Conservation (phyloP, 345 rosid genomes). For the Citrus inodora region DNA sequence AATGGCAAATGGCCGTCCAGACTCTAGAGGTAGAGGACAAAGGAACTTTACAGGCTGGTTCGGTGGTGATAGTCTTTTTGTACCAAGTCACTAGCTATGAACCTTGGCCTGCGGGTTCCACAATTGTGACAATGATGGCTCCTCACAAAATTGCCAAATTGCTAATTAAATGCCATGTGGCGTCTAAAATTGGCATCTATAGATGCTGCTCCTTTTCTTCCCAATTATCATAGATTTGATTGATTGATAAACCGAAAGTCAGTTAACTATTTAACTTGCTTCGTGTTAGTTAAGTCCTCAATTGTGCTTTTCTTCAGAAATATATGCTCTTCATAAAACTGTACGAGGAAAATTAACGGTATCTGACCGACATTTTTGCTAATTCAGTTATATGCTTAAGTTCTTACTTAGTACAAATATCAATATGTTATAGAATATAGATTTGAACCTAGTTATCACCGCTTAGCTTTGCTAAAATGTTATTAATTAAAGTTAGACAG, state of each 20-base stretch:
- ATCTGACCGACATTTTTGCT: too few relatives aligned
- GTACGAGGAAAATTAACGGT: too few relatives aligned
- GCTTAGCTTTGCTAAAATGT: neutral
- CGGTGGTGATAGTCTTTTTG: neutral
- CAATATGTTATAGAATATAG: too few relatives aligned
- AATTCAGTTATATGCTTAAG: too few relatives aligned
- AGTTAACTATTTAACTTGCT: neutral
- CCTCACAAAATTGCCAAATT: neutral
- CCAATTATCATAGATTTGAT: neutral
- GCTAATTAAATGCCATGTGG: neutral
- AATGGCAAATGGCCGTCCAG: neutral
- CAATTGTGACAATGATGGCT: neutral
- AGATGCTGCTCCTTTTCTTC: neutral
- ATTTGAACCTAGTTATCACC: neutral
- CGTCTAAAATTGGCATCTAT: neutral
- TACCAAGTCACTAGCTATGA: neutral
- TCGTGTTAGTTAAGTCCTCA: too few relatives aligned
- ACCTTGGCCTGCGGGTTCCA: neutral
- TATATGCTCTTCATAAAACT: too few relatives aligned
- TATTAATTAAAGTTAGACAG: too few relatives aligned
- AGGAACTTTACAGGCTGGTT: slow-evolving; percentile 18
- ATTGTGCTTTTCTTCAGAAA: too few relatives aligned
- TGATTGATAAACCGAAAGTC: neutral
- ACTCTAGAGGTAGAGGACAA: neutral
- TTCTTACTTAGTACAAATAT: too few relatives aligned